These are phyloP conservation scores for Trichoderma cornu-damae DNA, from an alignment of 2,329 filamentous ascomycete species.

Conservation along the genomic window DNA sequence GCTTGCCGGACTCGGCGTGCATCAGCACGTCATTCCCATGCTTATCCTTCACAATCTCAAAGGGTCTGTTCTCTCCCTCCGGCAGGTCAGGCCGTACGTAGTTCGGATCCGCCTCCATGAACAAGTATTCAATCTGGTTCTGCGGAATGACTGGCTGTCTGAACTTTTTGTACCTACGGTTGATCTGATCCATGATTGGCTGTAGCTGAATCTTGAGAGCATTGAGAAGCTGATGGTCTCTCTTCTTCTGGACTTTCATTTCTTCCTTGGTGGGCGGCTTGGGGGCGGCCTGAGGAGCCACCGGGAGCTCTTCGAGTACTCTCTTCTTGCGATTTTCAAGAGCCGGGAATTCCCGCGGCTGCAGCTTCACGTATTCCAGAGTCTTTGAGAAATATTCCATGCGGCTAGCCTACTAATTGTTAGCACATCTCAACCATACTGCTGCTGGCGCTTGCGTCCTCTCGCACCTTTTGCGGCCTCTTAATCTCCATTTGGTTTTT, in stretches of 20 bases:
- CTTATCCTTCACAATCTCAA: constrained; percentile 71
- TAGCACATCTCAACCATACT: background rate
- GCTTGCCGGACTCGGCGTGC: constrained; percentile 72
- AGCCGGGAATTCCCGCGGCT: constrained; percentile 81
- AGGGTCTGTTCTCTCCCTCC: constrained; percentile 61
- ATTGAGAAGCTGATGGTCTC: constrained; percentile 79
- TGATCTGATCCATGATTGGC: constrained; percentile 96
- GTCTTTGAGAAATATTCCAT: constrained; percentile 73
- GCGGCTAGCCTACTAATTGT: constrained; percentile 49
- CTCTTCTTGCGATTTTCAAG: constrained; percentile 81
- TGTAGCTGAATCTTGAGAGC: constrained; percentile 83
- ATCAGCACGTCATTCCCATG: constrained; percentile 71
- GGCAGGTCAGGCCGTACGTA: constrained; percentile 55
- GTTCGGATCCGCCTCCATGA: constrained; percentile 74
- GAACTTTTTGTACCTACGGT: constrained; percentile 83
- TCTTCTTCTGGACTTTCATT: constrained; percentile 71
- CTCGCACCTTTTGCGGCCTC: constrained; percentile 56
- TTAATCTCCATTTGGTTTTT: constrained; percentile 69
- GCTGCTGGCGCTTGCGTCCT: background rate
- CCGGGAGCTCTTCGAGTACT: constrained; percentile 67
- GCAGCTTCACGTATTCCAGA: constrained; percentile 69
- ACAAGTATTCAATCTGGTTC: constrained; percentile 70
- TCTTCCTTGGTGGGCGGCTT: constrained; percentile 70
- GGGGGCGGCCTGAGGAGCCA: constrained; percentile 68
- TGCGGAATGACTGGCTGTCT: constrained; percentile 73